Evolutionary conservation across 106 monocot genomes (phyloP).

Genomic region (Acanthochlamys bracteata): DNA sequence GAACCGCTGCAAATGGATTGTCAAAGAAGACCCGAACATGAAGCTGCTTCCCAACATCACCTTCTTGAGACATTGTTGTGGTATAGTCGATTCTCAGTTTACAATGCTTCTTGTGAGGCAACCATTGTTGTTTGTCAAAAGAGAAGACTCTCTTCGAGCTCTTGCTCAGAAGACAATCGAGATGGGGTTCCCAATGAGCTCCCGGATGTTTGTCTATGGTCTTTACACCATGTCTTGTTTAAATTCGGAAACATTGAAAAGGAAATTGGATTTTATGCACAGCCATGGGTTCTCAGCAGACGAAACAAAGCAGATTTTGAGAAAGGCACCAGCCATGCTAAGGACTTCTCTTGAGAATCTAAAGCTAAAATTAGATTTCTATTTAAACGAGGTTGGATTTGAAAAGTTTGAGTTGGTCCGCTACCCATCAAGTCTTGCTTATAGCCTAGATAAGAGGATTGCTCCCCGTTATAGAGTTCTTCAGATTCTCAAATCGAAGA

Average conservation of each 20-base stretch:
- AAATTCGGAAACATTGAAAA: background rate
- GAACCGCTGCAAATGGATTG: conserved; percentile 2
- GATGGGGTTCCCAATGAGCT: background rate
- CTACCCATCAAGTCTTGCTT: background rate
- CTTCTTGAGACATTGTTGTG: conserved; percentile 2
- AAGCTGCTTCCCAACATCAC: conserved; percentile 8
- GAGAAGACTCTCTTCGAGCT: background rate
- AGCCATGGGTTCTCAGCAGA: conserved; percentile 7
- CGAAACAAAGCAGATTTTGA: background rate
- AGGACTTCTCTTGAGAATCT: conserved; percentile 7
- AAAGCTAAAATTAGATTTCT: background rate
- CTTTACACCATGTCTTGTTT: conserved; percentile 1
- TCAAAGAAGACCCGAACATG: background rate
- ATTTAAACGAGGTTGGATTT: background rate
- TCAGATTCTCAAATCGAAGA: conserved; percentile 1
- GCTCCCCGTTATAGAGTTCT: conserved; percentile 1
- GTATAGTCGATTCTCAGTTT: background rate
- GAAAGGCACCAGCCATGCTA: background rate
- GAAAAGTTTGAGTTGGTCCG: background rate
- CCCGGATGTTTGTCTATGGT: conserved; percentile 7
- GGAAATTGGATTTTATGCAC: background rate
- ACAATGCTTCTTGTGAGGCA: conserved; percentile 8
- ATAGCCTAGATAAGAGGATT: conserved; percentile 7
- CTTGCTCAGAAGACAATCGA: conserved; percentile 1
- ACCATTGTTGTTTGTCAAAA: conserved; percentile 10